phyloP scores from a whole-genome alignment of 495 filamentous ascomycete genomes.

The Bacidia gigantensis region DNA sequence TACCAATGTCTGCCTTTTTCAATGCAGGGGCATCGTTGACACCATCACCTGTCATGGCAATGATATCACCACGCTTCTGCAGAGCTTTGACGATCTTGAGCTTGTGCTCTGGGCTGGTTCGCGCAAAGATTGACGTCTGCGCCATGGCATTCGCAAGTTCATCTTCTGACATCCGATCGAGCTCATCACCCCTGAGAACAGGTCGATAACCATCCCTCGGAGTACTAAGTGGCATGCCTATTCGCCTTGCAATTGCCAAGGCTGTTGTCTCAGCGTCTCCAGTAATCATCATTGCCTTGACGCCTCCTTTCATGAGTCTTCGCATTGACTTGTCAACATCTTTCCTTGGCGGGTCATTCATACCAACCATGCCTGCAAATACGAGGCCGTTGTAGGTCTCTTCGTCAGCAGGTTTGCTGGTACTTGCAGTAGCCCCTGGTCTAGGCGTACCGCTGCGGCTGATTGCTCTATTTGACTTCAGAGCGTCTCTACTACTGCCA shows the following conservation, averaged over 20 bases:
- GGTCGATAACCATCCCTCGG: slow-evolving; percentile 33
- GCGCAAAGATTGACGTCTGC: slow-evolving; percentile 83
- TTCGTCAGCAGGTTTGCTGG: slow-evolving; percentile 40
- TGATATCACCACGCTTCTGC: slow-evolving; percentile 86
- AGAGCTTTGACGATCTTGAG: slow-evolving; percentile 89
- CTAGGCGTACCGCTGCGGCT: slow-evolving; percentile 39
- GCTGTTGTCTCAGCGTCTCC: slow-evolving; percentile 92
- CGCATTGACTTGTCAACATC: slow-evolving; percentile 82
- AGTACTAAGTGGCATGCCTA: slow-evolving; percentile 66
- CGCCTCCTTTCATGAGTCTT: slow-evolving; percentile 80
- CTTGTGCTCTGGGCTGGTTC: slow-evolving; percentile 94
- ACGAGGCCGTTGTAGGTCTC: slow-evolving; percentile 67
- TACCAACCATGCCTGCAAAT: slow-evolving; percentile 86
- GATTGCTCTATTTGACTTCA: slow-evolving; percentile 18
- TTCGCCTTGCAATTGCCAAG: slow-evolving; percentile 77
- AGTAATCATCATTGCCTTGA: slow-evolving; percentile 97
- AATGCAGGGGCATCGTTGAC: slow-evolving; percentile 95
- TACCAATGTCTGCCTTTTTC: slow-evolving; percentile 95
- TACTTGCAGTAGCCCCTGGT: slow-evolving; percentile 20
- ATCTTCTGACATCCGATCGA: slow-evolving; percentile 75
- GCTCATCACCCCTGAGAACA: slow-evolving; percentile 76
- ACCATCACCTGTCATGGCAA: slow-evolving; percentile 97
- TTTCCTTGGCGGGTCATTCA: slow-evolving; percentile 88
- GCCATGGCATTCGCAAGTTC: slow-evolving; percentile 73
- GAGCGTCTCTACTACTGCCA: slow-evolving; percentile 34